phyloP scores from a whole-genome alignment of 2,329 filamentous ascomycete species.

The Hortaea werneckii region DNA sequence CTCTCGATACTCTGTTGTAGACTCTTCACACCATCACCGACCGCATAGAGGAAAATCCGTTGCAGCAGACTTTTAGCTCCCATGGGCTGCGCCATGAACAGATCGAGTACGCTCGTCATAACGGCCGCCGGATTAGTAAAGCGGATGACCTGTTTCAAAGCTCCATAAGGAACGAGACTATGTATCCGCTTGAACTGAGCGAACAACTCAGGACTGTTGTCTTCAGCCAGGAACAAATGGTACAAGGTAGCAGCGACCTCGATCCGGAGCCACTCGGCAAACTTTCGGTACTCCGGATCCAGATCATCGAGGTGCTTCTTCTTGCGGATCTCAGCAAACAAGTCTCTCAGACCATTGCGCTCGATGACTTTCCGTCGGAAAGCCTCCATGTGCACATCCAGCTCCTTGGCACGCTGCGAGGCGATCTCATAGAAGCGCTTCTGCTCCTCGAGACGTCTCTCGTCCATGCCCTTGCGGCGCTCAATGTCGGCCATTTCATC shows the following conservation, averaged over 20 bases:
- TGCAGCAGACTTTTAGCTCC: conserved; percentile 84
- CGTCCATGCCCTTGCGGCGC: conserved; percentile 70
- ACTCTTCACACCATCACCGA: conserved; percentile 79
- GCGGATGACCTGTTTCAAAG: conserved; percentile 93
- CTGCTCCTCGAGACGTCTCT: conserved; percentile 83
- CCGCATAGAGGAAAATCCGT: conserved; percentile 82
- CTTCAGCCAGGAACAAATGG: conserved; percentile 92
- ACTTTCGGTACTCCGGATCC: conserved; percentile 93
- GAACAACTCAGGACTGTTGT: conserved; percentile 94
- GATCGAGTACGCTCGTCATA: conserved; percentile 88
- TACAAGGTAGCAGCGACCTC: conserved; percentile 95
- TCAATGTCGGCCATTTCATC: conserved; percentile 77
- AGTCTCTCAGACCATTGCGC: conserved; percentile 76
- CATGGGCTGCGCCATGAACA: conserved; percentile 93
- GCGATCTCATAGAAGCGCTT: conserved; percentile 93
- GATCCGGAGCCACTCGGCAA: conserved; percentile 95
- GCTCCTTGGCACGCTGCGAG: conserved; percentile 73
- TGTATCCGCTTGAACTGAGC: conserved; percentile 90
- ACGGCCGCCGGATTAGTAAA: conserved; percentile 94
- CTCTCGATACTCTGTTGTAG: conserved; percentile 82
- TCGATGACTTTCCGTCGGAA: conserved; percentile 60
- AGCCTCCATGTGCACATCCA: conserved; percentile 95
- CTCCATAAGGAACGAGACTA: conserved; percentile 81
- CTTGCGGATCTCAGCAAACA: conserved; percentile 86
- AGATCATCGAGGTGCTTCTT: conserved; percentile 81